A percentile compares a stretch with the other conserved stretches of the same genome.
Evolutionary conservation across 257 asterid species (phyloP).

Genomic region (Petunia axillaris): DNA sequence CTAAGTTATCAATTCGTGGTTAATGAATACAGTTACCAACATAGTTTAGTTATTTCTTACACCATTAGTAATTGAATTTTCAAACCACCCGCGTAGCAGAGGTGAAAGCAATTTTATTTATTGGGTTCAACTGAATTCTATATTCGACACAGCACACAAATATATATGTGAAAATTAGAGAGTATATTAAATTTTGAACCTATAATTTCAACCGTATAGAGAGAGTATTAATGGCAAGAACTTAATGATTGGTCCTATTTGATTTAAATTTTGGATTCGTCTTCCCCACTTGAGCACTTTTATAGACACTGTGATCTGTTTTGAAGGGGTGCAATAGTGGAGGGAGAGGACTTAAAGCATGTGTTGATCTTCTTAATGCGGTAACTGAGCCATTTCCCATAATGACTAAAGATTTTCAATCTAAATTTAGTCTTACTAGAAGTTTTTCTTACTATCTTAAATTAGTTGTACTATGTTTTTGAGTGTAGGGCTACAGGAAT

Average conservation of each 20-base stretch:
- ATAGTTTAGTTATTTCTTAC: too few relatives aligned
- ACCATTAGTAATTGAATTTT: neutral
- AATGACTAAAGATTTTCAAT: neutral
- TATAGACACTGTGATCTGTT: neutral
- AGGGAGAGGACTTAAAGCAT: constrained; percentile 26
- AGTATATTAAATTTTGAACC: neutral
- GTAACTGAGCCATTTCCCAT: neutral
- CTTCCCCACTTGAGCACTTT: neutral
- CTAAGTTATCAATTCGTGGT: neutral
- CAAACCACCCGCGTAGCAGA: neutral
- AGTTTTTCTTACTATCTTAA: neutral
- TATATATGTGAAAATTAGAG: too few relatives aligned
- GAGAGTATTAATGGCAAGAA: neutral
- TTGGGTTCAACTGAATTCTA: too few relatives aligned
- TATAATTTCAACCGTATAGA: neutral
- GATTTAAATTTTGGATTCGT: neutral
- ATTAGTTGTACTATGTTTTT: neutral
- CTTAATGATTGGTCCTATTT: neutral
- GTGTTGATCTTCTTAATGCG: constrained; percentile 38
- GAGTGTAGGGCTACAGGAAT: constrained; percentile 30
- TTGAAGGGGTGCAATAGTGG: constrained; percentile 34
- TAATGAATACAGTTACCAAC: neutral
- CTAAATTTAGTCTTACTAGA: neutral
- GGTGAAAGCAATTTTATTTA: neutral
- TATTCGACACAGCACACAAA: too few relatives aligned